Conservation (phyloP, 2,329 filamentous ascomycete species). For the Calonectria pseudoreteaudii region DNA sequence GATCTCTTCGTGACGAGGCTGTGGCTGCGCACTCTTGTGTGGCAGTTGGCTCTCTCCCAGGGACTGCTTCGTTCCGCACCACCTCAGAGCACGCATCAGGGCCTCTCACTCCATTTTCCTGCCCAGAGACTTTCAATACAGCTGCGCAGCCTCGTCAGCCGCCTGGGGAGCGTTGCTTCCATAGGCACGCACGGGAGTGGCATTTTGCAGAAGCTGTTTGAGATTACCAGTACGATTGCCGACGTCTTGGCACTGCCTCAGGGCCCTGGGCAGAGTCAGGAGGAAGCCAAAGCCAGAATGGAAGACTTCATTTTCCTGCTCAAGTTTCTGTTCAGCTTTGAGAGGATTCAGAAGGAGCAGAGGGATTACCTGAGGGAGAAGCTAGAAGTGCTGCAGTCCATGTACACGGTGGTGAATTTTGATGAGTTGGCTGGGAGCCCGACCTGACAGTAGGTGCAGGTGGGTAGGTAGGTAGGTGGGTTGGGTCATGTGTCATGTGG, state of each 20-base stretch:
- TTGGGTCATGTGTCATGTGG: too few species aligned
- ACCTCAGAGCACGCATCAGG: conserved; percentile 48
- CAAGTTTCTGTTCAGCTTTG: conserved; percentile 61
- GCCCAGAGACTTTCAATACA: conserved; percentile 52
- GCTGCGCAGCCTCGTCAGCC: conserved; percentile 51
- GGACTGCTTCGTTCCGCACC: conserved; percentile 52
- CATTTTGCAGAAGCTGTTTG: conserved; percentile 70
- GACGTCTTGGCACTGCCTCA: conserved; percentile 67
- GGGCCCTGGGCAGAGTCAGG: conserved; percentile 49
- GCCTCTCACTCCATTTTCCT: conserved; percentile 54
- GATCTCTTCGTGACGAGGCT: conserved; percentile 55
- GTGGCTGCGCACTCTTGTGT: conserved; percentile 56
- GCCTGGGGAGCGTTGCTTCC: conserved; percentile 52
- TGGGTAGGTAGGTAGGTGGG: too few species aligned
- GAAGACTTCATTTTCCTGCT: conserved; percentile 67
- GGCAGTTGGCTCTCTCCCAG: conserved; percentile 55
- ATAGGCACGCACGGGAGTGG: conserved; percentile 67
- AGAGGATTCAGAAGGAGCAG: conserved; percentile 59
- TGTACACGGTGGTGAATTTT: conserved; percentile 47
- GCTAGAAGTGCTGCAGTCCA: conserved; percentile 49
- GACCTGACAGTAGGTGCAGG: neutral
- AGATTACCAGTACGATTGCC: conserved; percentile 70
- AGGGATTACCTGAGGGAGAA: conserved; percentile 55
- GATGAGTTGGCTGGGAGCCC: conserved; percentile 42
- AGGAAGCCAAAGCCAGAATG: conserved; percentile 60